Evolutionary conservation across 495 filamentous ascomycete species (phyloP).

Genomic region (Trichoderma gamsii): DNA sequence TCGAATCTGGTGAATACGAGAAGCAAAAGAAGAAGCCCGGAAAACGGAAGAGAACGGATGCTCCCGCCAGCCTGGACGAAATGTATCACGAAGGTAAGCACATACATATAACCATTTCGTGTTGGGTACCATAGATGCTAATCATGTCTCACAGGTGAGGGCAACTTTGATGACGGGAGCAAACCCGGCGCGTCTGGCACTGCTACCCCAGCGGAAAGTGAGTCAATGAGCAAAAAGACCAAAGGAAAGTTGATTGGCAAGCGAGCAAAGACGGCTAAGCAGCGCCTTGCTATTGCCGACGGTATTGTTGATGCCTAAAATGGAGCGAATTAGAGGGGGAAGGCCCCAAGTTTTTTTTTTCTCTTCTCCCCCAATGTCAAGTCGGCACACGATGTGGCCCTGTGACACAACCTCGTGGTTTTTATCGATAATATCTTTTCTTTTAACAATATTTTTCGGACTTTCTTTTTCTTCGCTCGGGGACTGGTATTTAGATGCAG

Average conservation of each 20-base stretch:
- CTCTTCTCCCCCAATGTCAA: neutral
- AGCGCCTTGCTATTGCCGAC: conserved; percentile 81
- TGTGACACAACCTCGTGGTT: neutral
- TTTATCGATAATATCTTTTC: conserved; percentile 20
- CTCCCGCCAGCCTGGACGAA: conserved; percentile 73
- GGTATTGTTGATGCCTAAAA: conserved; percentile 50
- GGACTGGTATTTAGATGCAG: neutral
- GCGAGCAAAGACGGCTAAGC: conserved; percentile 87
- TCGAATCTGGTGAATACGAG: conserved; percentile 53
- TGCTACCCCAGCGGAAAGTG: conserved; percentile 66
- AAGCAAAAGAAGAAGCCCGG: conserved; percentile 64
- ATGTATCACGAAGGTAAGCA: conserved; percentile 96
- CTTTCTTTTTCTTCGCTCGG: neutral
- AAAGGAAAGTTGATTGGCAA: conserved; percentile 58
- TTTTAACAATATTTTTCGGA: neutral
- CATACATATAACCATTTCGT: neutral
- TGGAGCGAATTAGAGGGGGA: neutral
- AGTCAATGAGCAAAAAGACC: conserved; percentile 41
- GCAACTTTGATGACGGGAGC: conserved; percentile 79
- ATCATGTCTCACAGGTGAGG: conserved; percentile 60
- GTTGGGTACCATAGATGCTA: conserved; percentile 21
- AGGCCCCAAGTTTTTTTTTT: neutral
- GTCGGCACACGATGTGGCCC: neutral
- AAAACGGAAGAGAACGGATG: conserved; percentile 42
- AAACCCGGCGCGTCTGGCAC: conserved; percentile 65